A percentile compares a stretch with the other conserved stretches of the same genome.
phyloP scores from a whole-genome alignment of 345 rosid species.

The thale cress (Arabidopsis thaliana) region TAIR10.1 NC_003070.9:17169501-17170000 shows the following conservation, averaged over 20 bases:
- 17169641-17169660: slow-evolving; percentile 28
- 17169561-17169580: background rate
- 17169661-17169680: slow-evolving; percentile 20
- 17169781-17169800: slow-evolving; percentile 32
- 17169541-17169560: too few species aligned
- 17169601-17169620: slow-evolving; percentile 10
- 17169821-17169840: slow-evolving; percentile 22
- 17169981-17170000: slow-evolving; percentile 73
- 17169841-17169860: slow-evolving; percentile 31
- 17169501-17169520: too few species aligned
- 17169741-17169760: slow-evolving; percentile 27
- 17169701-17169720: slow-evolving; percentile 29
- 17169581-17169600: slow-evolving; percentile 18
- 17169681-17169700: slow-evolving; percentile 16
- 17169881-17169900: slow-evolving; percentile 63
- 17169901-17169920: slow-evolving; percentile 89
- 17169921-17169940: slow-evolving; percentile 90
- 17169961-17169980: slow-evolving; percentile 99
- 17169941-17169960: slow-evolving; percentile 86
- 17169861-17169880: slow-evolving; percentile 54
- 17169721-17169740: slow-evolving; percentile 22
- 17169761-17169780: slow-evolving; percentile 33
- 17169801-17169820: slow-evolving; percentile 39
- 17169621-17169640: slow-evolving; percentile 23
- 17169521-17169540: too few species aligned